Evolutionary conservation across 352 stramenopile species (phyloP).

Genomic region (Globisporangium nunn): DNA sequence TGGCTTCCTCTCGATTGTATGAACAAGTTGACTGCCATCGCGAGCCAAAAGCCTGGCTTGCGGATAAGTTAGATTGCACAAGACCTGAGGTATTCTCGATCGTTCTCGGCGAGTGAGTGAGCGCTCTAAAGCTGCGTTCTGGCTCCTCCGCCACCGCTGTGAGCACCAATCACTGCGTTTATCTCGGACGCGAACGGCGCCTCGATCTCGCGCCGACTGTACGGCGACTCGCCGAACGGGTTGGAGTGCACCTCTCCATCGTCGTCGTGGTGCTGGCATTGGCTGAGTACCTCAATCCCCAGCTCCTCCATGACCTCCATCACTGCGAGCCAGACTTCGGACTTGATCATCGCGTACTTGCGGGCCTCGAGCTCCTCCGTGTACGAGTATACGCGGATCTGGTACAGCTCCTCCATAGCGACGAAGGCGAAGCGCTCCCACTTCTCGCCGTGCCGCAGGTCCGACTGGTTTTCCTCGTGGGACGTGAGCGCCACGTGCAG

Average conservation of each 20-base stretch:
- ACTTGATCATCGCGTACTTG: slow-evolving; percentile 87
- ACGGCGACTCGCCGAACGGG: slow-evolving; percentile 30
- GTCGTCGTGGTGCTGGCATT: slow-evolving; percentile 6
- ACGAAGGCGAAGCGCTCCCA: slow-evolving; percentile 83
- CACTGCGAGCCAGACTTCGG: slow-evolving; percentile 82
- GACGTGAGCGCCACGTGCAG: slow-evolving; percentile 81
- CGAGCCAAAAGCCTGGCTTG: background rate
- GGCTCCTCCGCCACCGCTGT: slow-evolving; percentile 11
- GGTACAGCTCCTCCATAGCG: slow-evolving; percentile 80
- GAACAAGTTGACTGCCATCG: background rate
- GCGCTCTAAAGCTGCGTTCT: slow-evolving; percentile 31
- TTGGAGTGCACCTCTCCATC: slow-evolving; percentile 14
- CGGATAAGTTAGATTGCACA: slow-evolving; percentile 9
- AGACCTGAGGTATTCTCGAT: too few relatives aligned
- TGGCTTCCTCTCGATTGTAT: background rate
- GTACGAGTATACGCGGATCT: slow-evolving; percentile 83
- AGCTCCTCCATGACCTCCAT: slow-evolving; percentile 88
- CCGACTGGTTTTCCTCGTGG: slow-evolving; percentile 79
- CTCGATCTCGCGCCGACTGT: slow-evolving; percentile 23
- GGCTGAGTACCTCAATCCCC: slow-evolving; percentile 47
- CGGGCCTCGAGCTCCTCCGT: slow-evolving; percentile 79
- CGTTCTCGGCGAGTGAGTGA: background rate
- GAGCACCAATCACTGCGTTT: slow-evolving; percentile 39
- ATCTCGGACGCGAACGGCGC: slow-evolving; percentile 53
- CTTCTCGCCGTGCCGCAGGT: slow-evolving; percentile 74